Evolutionary conservation across 257 asterid species (phyloP).

Genomic region (Catharanthus roseus): DNA sequence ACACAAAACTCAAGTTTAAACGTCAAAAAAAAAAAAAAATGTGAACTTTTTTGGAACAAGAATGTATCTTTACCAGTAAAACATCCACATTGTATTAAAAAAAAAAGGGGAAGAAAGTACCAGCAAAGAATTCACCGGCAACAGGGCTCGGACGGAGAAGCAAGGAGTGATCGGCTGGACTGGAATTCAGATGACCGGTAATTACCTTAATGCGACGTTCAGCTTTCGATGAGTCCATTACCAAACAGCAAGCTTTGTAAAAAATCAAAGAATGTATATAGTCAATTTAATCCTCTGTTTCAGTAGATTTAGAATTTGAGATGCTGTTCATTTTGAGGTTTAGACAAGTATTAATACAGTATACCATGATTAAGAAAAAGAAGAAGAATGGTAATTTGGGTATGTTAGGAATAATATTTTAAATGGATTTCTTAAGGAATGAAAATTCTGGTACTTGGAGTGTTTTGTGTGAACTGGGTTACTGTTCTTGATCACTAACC

Average conservation of each 20-base stretch:
- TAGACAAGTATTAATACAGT: background rate
- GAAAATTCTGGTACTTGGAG: background rate
- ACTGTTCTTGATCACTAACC: background rate
- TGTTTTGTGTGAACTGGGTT: constrained; percentile 2
- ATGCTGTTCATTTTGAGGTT: background rate
- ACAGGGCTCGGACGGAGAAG: constrained; percentile 26
- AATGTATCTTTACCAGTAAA: background rate
- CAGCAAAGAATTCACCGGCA: constrained; percentile 36
- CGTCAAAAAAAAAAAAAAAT: background rate
- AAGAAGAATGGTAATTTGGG: too few species aligned
- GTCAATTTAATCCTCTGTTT: background rate
- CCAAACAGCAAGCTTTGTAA: too few species aligned
- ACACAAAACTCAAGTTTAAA: background rate
- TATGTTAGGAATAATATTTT: too few species aligned
- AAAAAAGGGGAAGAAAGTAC: constrained; percentile 25
- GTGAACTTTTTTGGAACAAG: background rate
- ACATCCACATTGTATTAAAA: background rate
- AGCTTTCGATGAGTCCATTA: constrained; percentile 30
- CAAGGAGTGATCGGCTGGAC: constrained; percentile 23
- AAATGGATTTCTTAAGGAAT: background rate
- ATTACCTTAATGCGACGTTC: constrained; percentile 40
- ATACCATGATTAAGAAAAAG: background rate
- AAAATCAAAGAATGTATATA: background rate
- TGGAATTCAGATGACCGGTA: constrained; percentile 33
- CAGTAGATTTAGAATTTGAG: background rate